These are phyloP conservation scores for Termitomyces sp. DNA, from an alignment of 768 basidiomycete species.

Conservation along the genomic window DNA sequence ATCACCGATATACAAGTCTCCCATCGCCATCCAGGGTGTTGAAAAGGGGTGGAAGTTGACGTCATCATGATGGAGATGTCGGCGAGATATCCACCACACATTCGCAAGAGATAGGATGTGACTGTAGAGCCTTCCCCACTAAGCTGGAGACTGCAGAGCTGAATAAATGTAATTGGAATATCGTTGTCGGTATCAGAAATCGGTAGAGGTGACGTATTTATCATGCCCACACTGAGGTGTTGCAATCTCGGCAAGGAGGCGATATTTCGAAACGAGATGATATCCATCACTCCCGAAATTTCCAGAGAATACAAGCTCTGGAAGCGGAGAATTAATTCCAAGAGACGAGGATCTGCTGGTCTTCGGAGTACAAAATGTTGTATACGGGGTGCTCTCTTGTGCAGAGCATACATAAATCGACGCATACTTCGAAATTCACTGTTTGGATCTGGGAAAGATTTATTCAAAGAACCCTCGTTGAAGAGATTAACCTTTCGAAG, in stretches of 20 bases:
- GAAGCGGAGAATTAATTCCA: neutral
- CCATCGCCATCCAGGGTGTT: neutral
- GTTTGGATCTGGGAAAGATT: neutral
- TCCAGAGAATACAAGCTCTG: neutral
- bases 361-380: neutral
- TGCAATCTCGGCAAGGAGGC: neutral
- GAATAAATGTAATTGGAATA: neutral
- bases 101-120: neutral
- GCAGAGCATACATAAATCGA: neutral
- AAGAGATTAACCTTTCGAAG: neutral
- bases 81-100: neutral
- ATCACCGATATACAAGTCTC: neutral
- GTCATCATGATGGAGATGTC: neutral
- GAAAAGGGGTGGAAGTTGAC: neutral
- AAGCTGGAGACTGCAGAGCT: neutral
- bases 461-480: neutral
- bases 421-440: neutral
- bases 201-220: neutral
- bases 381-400: neutral
- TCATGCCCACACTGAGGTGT: neutral
- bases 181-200: neutral
- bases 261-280: neutral
- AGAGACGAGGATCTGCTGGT: neutral
- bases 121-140: neutral
- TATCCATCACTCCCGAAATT: neutral